Base-by-base conservation (phyloP, 495 filamentous ascomycete genomes). In the Talaromyces ruber region DNA sequence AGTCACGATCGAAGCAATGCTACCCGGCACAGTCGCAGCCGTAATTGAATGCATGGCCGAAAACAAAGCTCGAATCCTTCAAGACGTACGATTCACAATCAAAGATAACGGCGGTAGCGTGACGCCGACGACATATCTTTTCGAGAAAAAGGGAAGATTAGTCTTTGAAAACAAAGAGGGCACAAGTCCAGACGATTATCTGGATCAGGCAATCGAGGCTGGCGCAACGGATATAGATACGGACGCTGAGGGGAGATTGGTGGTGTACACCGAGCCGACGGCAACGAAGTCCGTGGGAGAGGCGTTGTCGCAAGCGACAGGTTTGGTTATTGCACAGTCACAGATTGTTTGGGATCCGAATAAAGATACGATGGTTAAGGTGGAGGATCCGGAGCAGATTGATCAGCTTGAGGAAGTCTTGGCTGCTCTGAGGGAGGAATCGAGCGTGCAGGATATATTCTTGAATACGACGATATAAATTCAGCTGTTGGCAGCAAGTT, bases 311-410 rank as follows among this genome's bases (percentile, higher is more conserved):
- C 77, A 81, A 59, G 72, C 75, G 24, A 77, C 86, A 12, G 81
- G 79, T 0, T 70, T 97, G 61, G 82, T 84, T 56, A 80, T 93
- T 26, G 73, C 87, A 58, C 86, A 78, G 63, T 82, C 82, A 29
- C 89, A 92, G 53, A 94, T 98, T 30, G 80, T 96, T 53, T 97
- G 91, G 91, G 83, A 87, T 60, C 82, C 92, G 0, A 95, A 92
- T 60, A 80, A 83, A 60, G 93, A 97, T 57, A 92, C 88, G 0
- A 81, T 83, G 72, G 84, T 89, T 16, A 69, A 76, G 14, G 67
- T 79, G 4, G 79, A 85, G 62, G 74, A 78, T 47, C 76, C 84
- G 6, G 67, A 71, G 50, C 72, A 76, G 1, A 77, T 90, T 26
- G 70, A 83, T 32, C 81, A 80, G 29, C 72, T 88, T 62, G 73